Percentiles rank a stretch among this genome's conserved stretches.
Conservation (phyloP, 176 grass and related monocot species). For the Neostapfia colusana region DNA sequence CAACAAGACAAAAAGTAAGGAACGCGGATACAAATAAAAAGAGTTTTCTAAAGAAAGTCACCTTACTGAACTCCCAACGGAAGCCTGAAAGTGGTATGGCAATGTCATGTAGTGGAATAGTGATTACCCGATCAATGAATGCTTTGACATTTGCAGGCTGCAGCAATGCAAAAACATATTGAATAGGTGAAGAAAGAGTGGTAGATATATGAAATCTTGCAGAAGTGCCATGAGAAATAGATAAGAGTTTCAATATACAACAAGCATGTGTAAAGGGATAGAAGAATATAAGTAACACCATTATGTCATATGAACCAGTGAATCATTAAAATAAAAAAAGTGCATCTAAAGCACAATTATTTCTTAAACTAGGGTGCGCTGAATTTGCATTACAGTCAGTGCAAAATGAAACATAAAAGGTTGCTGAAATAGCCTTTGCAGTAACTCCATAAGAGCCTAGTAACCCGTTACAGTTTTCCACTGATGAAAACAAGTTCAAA, state of each 20-base stretch:
- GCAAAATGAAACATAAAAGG: not conserved
- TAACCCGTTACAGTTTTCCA: not conserved
- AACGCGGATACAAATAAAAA: not conserved
- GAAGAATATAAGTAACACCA: not conserved
- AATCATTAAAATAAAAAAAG: not conserved
- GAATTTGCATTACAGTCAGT: not conserved
- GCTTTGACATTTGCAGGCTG: conserved; percentile 95
- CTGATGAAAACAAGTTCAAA: not conserved
- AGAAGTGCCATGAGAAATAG: not conserved
- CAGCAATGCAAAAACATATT: conserved; percentile 64
- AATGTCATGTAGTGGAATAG: conserved; percentile 91
- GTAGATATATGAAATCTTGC: conserved; percentile 16
- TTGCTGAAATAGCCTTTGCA: not conserved
- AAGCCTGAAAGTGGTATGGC: conserved; percentile 96
- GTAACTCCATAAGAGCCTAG: not conserved
- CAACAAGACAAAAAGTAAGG: conserved; percentile 11
- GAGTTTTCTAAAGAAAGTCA: conserved; percentile 26
- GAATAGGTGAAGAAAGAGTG: not conserved
- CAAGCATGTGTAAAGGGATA: not conserved
- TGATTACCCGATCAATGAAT: conserved; percentile 97
- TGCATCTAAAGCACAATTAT: not conserved
- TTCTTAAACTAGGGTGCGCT: not conserved
- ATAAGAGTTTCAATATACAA: not conserved
- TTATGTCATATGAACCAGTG: not conserved
- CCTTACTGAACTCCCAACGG: conserved; percentile 95